Evolutionary conservation across 352 stramenopile species (phyloP).

Genomic region (Phytophthora sp.): DNA sequence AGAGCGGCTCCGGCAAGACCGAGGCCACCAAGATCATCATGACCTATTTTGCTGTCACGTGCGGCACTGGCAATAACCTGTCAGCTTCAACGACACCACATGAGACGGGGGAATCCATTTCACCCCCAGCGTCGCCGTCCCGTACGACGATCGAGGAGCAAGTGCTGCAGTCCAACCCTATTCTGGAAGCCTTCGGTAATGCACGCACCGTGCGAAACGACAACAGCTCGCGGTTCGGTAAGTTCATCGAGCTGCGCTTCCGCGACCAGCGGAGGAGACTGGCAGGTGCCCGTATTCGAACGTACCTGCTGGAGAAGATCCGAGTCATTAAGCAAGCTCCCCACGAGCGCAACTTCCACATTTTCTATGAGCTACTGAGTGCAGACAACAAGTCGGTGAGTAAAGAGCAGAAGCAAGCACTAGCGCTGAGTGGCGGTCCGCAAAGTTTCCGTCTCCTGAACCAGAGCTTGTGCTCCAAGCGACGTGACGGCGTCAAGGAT

Average conservation of each 20-base stretch:
- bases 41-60: conserved; percentile 86
- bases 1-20: conserved; percentile 88
- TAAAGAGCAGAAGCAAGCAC: conserved; percentile 38
- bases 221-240: conserved; percentile 91
- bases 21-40: conserved; percentile 93
- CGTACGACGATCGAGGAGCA: conserved; percentile 72
- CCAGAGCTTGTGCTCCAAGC: conserved; percentile 70
- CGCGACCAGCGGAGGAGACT: conserved; percentile 40
- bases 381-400: conserved; percentile 37
- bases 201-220: conserved; percentile 89
- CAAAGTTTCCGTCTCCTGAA: conserved; percentile 70
- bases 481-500: conserved; percentile 75
- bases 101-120: conserved; percentile 17
- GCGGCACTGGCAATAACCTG: conserved; percentile 38
- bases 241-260: conserved; percentile 92
- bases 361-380: conserved; percentile 87
- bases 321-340: conserved; percentile 81
- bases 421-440: conserved; percentile 43
- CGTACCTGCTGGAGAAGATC: conserved; percentile 96
- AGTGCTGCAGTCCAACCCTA: conserved; percentile 91
- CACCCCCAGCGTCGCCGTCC: conserved; percentile 26
- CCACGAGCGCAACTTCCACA: conserved; percentile 88
- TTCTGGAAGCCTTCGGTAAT: conserved; percentile 92
- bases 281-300: conserved; percentile 84
- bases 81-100: conserved; percentile 2